Evolutionary conservation across 2,329 filamentous ascomycete genomes (phyloP), one percentile per base, ranked within the genome.

Genomic region (Ophiostoma australiae): DNA sequence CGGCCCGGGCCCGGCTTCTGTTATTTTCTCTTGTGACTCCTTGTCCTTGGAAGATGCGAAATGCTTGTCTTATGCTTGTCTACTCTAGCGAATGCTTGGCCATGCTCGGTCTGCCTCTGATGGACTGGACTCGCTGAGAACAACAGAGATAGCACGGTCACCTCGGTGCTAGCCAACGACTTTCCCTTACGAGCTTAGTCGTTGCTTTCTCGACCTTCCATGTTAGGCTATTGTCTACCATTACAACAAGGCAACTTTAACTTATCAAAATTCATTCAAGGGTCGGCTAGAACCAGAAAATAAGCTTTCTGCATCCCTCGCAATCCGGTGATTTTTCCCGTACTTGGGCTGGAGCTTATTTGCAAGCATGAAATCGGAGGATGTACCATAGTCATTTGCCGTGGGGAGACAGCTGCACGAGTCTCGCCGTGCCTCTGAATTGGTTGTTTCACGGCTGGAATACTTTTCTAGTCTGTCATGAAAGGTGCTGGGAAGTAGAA

Each of bases 31-130:
- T 61, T 33, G 58, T 17, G 27, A 20, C 11, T 61, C 13, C 55
- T 61, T 17, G 58, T 61, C 13, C 55, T 61, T 17, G 58, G 44
- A 20, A 20, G 17, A 7, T 48, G 44, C n/a, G n/a, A 58, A 58
- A 61, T 61, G 58, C 58, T 61, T 61, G 58, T 61, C 17, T 55
- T 17, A 61, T 61, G 58, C 58, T 31, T 31, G 23, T 31, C 27
- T 61, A 31, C 23, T 31, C 13, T 61, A 23, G 52, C 52, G 8
- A 58, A 58, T 58, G 52, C 52, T 58, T 58, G n/a, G 27, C n/a
- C 3, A 27, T 27, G 8, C 10, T 58, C 17, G 8, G n/a, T 23
- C 23, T 58, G 13, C 52, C 52, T 58, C 52, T 3, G 23, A 11
- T n/a, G 17, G 37, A 48, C n/a, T 27, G 52, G n/a, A 23, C n/a